Percentiles rank a stretch among this genome's conserved stretches.
phyloP scores from a whole-genome alignment of 805 yeast species.

The Ogataea nakhonphanomensis region DNA sequence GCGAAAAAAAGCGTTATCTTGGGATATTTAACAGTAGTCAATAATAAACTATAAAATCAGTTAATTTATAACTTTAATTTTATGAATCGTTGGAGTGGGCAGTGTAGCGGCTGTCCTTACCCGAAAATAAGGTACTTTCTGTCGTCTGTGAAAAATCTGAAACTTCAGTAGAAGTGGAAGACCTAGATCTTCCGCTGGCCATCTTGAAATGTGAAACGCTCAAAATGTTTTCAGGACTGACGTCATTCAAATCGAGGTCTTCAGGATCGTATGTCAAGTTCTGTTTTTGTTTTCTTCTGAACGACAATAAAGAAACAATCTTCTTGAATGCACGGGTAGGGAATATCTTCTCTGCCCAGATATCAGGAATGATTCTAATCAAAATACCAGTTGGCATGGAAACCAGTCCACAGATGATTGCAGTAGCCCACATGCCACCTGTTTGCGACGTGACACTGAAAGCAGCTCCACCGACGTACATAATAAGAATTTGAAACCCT shows the following conservation, averaged over 20 bases:
- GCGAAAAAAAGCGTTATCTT: slow-evolving; percentile 33
- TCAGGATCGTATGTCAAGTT: slow-evolving; percentile 4
- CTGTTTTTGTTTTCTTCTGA: slow-evolving; percentile 15
- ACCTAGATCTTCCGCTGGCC: slow-evolving; percentile 18
- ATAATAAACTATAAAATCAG: neutral
- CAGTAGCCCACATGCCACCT: slow-evolving; percentile 85
- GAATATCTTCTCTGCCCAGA: slow-evolving; percentile 61
- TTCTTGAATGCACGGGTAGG: slow-evolving; percentile 53
- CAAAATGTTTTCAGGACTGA: slow-evolving; percentile 19
- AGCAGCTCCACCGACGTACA: slow-evolving; percentile 97
- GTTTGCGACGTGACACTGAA: slow-evolving; percentile 80
- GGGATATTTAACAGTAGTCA: slow-evolving; percentile 12
- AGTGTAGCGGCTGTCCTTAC: slow-evolving; percentile 6
- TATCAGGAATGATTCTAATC: slow-evolving; percentile 80
- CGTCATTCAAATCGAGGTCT: slow-evolving; percentile 2
- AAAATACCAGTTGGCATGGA: slow-evolving; percentile 79
- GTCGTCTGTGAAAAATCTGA: slow-evolving; percentile 17
- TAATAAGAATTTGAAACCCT: slow-evolving; percentile 80
- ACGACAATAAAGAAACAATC: slow-evolving; percentile 21
- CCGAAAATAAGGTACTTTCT: slow-evolving; percentile 18
- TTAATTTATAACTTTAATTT: neutral
- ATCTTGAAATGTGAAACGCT: slow-evolving; percentile 13
- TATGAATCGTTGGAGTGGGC: slow-evolving; percentile 4
- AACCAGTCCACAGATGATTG: slow-evolving; percentile 73
- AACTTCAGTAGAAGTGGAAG: slow-evolving; percentile 18